phyloP scores from a whole-genome alignment of 768 basidiomycete species.

The Pholiota microspora region DNA sequence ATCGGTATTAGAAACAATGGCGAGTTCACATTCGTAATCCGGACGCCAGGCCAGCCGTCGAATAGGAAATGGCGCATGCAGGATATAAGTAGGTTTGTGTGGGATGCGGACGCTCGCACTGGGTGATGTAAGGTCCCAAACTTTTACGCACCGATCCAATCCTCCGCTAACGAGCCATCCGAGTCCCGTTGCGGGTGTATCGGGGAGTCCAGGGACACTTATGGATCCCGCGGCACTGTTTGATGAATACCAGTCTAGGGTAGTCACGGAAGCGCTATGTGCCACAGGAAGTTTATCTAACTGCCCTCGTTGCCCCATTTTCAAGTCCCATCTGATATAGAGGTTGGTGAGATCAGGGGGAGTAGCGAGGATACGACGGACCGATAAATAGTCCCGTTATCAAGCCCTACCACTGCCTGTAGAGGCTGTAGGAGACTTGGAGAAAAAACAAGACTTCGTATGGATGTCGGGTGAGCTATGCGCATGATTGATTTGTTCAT shows the following conservation, averaged over 20 bases:
- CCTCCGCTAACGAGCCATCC: conserved; percentile 84
- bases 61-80: conserved; percentile 75
- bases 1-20: conserved; percentile 66
- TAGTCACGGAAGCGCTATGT: conserved; percentile 67
- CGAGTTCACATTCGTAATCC: conserved; percentile 71
- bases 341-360: neutral
- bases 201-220: conserved; percentile 16
- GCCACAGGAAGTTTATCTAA: conserved; percentile 74
- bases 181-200: conserved; percentile 32
- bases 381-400: conserved; percentile 71
- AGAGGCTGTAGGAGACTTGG: conserved; percentile 63
- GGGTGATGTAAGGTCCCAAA: conserved; percentile 68
- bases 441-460: conserved; percentile 71
- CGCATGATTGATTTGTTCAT: conserved; percentile 66
- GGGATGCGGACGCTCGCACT: conserved; percentile 46
- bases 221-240: conserved; percentile 10
- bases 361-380: conserved; percentile 22
- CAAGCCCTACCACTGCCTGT: conserved; percentile 66
- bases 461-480: conserved; percentile 66
- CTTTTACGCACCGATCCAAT: conserved; percentile 78
- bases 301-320: conserved; percentile 72
- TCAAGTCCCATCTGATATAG: conserved; percentile 66
- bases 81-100: conserved; percentile 62
- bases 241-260: conserved; percentile 66
- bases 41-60: conserved; percentile 78